These are phyloP conservation scores for Scopulariopsis brevicaulis DNA, from an alignment of 2,329 filamentous ascomycete species.

Conservation along the genomic window DNA sequence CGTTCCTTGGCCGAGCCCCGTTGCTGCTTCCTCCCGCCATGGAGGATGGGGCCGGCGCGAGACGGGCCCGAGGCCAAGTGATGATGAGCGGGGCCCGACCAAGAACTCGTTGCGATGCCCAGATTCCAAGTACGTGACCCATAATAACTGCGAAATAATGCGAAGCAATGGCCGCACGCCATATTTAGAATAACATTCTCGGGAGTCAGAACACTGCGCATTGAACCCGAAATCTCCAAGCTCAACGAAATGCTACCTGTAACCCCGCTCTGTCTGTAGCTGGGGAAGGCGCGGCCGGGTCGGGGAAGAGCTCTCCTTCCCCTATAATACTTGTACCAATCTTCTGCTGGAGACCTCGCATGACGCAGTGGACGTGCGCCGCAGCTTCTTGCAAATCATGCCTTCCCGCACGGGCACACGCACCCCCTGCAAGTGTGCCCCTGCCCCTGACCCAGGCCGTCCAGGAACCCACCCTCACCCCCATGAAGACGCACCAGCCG, in stretches of 20 bases:
- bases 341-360: neutral
- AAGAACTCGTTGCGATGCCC: too few species aligned
- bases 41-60: too few species aligned
- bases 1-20: too few species aligned
- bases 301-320: neutral
- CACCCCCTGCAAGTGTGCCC: neutral
- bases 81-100: too few species aligned
- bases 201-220: too few species aligned
- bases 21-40: too few species aligned
- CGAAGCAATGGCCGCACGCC: too few species aligned
- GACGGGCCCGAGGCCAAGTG: too few species aligned
- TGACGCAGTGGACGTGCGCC: neutral
- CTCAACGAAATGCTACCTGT: neutral
- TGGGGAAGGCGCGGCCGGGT: neutral
- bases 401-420: neutral
- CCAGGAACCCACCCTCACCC: neutral
- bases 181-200: too few species aligned
- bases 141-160: too few species aligned
- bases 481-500: neutral
- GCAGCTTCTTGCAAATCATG: neutral
- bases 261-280: neutral
- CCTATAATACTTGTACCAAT: neutral
- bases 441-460: neutral
- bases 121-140: too few species aligned
- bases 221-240: too few species aligned